Conservation (phyloP, 257 asterid genomes). For the Ballota nigra region DNA sequence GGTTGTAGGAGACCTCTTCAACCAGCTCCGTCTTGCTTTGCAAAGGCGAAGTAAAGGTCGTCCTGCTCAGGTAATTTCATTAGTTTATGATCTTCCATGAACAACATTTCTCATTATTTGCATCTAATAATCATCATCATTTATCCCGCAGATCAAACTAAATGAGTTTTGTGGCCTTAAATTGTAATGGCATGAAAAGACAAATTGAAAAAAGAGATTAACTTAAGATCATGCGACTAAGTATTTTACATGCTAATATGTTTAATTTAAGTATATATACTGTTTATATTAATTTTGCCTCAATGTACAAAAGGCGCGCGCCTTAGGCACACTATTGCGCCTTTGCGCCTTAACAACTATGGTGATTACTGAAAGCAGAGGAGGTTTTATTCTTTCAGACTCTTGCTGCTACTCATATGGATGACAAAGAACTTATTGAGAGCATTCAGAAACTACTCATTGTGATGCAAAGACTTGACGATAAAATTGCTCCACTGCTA, state of each 20-base stretch:
- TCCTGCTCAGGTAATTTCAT: slow-evolving; percentile 76
- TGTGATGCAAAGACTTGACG: slow-evolving; percentile 82
- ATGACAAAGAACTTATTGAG: slow-evolving; percentile 67
- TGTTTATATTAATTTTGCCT: background rate
- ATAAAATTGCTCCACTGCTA: slow-evolving; percentile 77
- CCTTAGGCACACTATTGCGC: too few species aligned
- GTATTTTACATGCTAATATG: too few species aligned
- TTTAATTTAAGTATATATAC: too few species aligned
- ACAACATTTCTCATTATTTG: background rate
- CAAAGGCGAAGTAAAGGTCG: slow-evolving; percentile 76
- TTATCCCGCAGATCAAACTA: background rate
- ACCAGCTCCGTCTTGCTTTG: slow-evolving; percentile 89
- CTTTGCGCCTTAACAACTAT: too few species aligned
- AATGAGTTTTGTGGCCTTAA: background rate
- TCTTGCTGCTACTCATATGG: slow-evolving; percentile 83
- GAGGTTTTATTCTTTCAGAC: slow-evolving; percentile 46
- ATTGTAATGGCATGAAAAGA: background rate
- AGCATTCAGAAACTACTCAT: slow-evolving; percentile 87
- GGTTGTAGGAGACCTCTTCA: slow-evolving; percentile 86
- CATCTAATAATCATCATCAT: background rate
- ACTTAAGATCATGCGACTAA: too few species aligned
- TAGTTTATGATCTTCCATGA: background rate
- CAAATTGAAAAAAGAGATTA: background rate
- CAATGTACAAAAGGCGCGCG: too few species aligned
- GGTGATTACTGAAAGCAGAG: background rate